Conservation (phyloP, 2,329 filamentous ascomycete species). For the Fusarium dlaminii region DNA sequence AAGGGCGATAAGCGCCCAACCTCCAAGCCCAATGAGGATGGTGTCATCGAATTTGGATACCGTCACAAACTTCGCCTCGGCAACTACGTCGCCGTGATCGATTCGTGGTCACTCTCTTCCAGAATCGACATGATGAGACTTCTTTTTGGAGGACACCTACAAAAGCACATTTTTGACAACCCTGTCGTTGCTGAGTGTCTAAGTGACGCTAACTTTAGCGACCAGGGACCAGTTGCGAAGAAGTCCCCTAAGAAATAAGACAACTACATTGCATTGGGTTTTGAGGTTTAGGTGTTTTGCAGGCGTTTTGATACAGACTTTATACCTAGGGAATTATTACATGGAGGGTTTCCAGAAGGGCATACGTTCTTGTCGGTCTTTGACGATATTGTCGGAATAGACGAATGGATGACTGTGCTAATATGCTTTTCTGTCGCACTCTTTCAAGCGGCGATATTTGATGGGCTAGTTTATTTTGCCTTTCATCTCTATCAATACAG, state of each 20-base stretch:
- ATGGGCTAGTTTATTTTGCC: neutral
- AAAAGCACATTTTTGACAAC: conserved; percentile 51
- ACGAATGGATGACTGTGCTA: neutral
- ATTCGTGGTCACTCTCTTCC: conserved; percentile 62
- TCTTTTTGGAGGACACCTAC: conserved; percentile 58
- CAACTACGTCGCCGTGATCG: conserved; percentile 56
- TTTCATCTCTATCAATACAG: neutral
- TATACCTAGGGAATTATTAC: conserved; percentile 5
- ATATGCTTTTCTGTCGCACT: neutral
- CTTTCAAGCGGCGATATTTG: neutral
- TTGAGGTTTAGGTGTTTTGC: neutral
- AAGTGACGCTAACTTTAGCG: conserved; percentile 49
- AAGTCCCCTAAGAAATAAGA: conserved; percentile 15
- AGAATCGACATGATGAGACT: conserved; percentile 59
- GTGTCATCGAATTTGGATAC: conserved; percentile 62
- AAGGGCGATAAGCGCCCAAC: conserved; percentile 54
- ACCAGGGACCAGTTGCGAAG: conserved; percentile 31
- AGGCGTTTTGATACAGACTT: conserved; percentile 21
- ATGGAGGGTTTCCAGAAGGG: neutral
- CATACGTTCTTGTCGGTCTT: neutral
- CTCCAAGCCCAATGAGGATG: conserved; percentile 53
- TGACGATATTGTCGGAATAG: neutral
- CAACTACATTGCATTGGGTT: neutral
- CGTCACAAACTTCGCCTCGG: conserved; percentile 61
- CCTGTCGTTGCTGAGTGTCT: conserved; percentile 52